phyloP scores from a whole-genome alignment of 441 rosid species.

The Bocquillonia castaneifolia region DNA sequence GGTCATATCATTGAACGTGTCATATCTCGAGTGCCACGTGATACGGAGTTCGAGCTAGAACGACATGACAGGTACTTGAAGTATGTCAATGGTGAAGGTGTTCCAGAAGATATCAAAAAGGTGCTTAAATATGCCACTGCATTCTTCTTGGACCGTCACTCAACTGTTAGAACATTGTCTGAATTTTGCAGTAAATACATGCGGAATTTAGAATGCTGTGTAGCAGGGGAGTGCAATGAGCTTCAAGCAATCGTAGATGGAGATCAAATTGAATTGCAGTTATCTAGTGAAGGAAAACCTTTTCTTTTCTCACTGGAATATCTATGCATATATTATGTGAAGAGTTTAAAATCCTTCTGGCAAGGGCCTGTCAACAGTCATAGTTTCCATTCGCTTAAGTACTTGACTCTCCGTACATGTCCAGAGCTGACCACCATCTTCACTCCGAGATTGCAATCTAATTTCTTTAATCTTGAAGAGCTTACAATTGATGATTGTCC shows the following conservation, averaged over 20 bases:
- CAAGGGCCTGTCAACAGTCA: neutral
- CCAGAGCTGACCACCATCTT: slow-evolving; percentile 23
- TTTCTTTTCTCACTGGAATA: slow-evolving; percentile 14
- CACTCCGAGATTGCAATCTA: too few relatives aligned
- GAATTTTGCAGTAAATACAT: slow-evolving; percentile 10
- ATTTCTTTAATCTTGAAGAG: too few relatives aligned
- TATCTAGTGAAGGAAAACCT: neutral
- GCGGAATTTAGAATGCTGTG: slow-evolving; percentile 6
- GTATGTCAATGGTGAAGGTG: slow-evolving; percentile 17
- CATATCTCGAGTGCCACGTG: slow-evolving; percentile 17
- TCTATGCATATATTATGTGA: slow-evolving; percentile 18
- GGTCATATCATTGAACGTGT: slow-evolving; percentile 20
- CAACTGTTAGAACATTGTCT: neutral
- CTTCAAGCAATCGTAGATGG: slow-evolving; percentile 14
- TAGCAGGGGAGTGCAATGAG: slow-evolving; percentile 16
- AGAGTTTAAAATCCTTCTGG: slow-evolving; percentile 19
- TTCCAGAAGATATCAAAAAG: slow-evolving; percentile 2
- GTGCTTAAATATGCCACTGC: slow-evolving; percentile 1
- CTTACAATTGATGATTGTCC: too few relatives aligned
- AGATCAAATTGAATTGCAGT: too few relatives aligned
- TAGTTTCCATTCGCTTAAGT: slow-evolving; percentile 7
- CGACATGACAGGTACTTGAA: slow-evolving; percentile 19
- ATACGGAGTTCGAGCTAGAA: slow-evolving; percentile 12
- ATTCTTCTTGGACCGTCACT: slow-evolving; percentile 18
- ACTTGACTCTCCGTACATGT: slow-evolving; percentile 17